Conservation (phyloP, 1,284 basidiomycete species). For the Ustilago trichophora region DNA sequence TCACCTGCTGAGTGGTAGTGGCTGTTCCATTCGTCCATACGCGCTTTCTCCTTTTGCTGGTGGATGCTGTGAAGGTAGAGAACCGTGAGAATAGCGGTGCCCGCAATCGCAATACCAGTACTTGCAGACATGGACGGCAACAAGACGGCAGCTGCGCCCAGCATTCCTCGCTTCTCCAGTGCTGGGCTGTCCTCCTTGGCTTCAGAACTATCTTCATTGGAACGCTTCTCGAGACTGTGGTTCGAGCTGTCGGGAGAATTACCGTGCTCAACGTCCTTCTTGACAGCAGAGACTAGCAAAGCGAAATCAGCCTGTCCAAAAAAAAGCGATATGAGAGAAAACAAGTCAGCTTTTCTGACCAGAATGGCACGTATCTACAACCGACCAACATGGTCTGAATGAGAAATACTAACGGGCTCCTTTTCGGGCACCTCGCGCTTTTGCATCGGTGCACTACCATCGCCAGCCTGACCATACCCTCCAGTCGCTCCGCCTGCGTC, state of each 20-base stretch:
- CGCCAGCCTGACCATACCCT: no score
- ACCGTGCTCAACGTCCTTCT: neutral
- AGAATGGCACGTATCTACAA: no score
- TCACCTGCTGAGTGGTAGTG: conserved; percentile 23
- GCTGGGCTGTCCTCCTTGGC: no score
- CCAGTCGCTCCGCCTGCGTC: neutral
- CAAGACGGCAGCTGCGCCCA: neutral
- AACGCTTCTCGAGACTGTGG: conserved; percentile 7
- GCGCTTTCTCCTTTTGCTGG: conserved; percentile 9
- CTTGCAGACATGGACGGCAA: conserved; percentile 11
- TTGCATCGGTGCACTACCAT: neutral
- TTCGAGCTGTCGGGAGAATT: neutral
- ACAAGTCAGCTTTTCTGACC: no score
- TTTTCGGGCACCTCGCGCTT: conserved; percentile 8
- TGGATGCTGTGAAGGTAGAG: conserved; percentile 28
- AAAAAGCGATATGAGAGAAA: no score
- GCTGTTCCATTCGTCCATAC: conserved; percentile 8
- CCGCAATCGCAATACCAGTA: conserved; percentile 7
- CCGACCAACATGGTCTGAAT: no score
- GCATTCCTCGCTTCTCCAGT: conserved; percentile 11
- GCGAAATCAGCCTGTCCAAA: neutral
- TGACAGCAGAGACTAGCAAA: conserved; percentile 1
- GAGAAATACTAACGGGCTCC: no score
- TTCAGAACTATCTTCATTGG: no score
- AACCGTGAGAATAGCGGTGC: conserved; percentile 3